A percentile compares a stretch with the other conserved stretches of the same genome.
Conservation (phyloP, 2,329 filamentous ascomycete species). For the Incumbomyces delicatus region DNA sequence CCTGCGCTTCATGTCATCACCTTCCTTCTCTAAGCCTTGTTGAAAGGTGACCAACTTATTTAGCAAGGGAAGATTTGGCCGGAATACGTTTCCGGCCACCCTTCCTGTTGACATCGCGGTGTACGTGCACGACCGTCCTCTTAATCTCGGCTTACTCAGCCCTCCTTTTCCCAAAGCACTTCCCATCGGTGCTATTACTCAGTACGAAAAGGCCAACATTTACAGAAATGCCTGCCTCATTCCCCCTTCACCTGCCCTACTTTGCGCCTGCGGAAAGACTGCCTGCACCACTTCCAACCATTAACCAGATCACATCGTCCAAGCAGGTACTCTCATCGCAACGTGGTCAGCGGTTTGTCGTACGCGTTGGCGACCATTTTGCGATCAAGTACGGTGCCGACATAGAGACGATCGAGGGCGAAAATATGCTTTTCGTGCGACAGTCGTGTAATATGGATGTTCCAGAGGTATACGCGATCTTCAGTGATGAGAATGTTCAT, state of each 20-base stretch:
- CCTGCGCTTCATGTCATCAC: no score
- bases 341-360: slow-evolving; percentile 3
- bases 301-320: slow-evolving; percentile 17
- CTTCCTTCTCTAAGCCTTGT: no score
- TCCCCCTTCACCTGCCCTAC: slow-evolving; percentile 5
- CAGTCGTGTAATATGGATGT: not conserved
- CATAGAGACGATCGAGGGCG: slow-evolving; percentile 4
- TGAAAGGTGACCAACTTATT: no score
- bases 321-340: slow-evolving; percentile 9
- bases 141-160: no score
- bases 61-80: no score
- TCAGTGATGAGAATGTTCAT: not conserved
- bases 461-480: slow-evolving; percentile 7
- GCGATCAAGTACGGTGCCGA: slow-evolving; percentile 6
- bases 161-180: no score
- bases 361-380: slow-evolving; percentile 5
- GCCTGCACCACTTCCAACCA: slow-evolving; percentile 16
- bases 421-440: slow-evolving; percentile 8
- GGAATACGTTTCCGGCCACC: no score
- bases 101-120: no score
- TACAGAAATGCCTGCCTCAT: slow-evolving; percentile 1
- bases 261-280: not conserved
- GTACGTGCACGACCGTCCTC: no score
- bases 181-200: not conserved
- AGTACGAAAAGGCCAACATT: not conserved